These are phyloP conservation scores for Lasiodiplodia gonubiensis DNA, from an alignment of 2,329 filamentous ascomycete species.

Conservation along the genomic window DNA sequence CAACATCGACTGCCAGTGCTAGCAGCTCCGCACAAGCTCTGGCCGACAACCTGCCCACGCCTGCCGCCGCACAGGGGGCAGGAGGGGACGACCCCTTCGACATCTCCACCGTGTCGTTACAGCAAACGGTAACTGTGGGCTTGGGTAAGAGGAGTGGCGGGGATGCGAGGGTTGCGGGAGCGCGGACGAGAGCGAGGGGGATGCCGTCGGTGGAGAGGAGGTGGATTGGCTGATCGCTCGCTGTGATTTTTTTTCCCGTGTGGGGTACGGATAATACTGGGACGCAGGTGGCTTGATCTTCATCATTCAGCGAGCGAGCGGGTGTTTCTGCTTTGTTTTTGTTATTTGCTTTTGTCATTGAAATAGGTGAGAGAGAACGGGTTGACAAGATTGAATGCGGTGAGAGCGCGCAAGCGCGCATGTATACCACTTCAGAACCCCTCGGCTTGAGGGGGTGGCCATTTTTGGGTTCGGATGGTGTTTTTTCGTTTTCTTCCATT, in stretches of 20 bases:
- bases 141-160: conserved; percentile 37
- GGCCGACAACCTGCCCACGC: neutral
- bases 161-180: conserved; percentile 34
- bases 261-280: neutral
- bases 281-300: too few species aligned
- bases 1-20: neutral
- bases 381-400: neutral
- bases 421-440: too few species aligned
- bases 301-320: too few species aligned
- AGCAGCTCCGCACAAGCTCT: neutral
- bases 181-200: neutral
- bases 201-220: neutral
- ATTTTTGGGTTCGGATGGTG: too few species aligned
- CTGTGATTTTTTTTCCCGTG: neutral
- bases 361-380: too few species aligned
- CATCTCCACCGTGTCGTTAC: conserved; percentile 42
- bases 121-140: conserved; percentile 44
- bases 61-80: neutral
- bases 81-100: conserved; percentile 40
- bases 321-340: too few species aligned
- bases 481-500: too few species aligned
- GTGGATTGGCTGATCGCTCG: conserved; percentile 3
- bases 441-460: too few species aligned
- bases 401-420: too few species aligned
- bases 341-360: too few species aligned